Percentiles rank a stretch among this genome's conserved stretches.
Evolutionary conservation across 2,329 filamentous ascomycete species (phyloP).

Genomic region (Fusarium pseudocircinatum): DNA sequence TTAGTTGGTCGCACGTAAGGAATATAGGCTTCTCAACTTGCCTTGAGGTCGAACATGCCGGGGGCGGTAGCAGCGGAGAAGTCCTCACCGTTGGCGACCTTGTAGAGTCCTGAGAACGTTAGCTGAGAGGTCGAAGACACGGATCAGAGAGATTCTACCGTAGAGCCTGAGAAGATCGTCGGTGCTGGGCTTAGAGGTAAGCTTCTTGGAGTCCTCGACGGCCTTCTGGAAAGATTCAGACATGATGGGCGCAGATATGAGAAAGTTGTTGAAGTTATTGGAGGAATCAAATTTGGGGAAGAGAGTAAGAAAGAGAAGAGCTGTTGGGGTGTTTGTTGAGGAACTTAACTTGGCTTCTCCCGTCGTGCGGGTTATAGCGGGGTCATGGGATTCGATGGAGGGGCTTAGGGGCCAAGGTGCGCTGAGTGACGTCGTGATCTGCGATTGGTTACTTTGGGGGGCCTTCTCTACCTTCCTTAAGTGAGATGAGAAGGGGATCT

Average conservation of each 20-base stretch:
- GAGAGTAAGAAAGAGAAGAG: conserved; percentile 7
- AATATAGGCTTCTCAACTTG: conserved; percentile 41
- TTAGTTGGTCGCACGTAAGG: conserved; percentile 9
- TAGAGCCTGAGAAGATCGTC: conserved; percentile 73
- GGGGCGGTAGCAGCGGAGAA: conserved; percentile 65
- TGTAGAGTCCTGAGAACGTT: conserved; percentile 62
- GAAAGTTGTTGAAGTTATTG: neutral
- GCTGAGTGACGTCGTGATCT: conserved; percentile 29
- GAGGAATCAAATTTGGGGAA: neutral
- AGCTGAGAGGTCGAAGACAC: neutral
- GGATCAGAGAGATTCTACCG: conserved; percentile 52
- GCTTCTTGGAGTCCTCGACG: conserved; percentile 71
- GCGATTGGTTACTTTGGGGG: conserved; percentile 16
- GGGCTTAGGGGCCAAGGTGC: conserved; percentile 22
- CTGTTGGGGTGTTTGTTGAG: conserved; percentile 39
- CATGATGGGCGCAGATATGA: conserved; percentile 48
- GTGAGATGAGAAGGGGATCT: conserved; percentile 3
- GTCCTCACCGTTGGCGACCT: conserved; percentile 66
- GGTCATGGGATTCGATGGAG: conserved; percentile 35
- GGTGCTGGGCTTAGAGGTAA: conserved; percentile 70
- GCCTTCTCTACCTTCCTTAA: conserved; percentile 6
- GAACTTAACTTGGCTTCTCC: conserved; percentile 31
- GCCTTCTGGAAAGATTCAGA: conserved; percentile 64
- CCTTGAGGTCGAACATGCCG: conserved; percentile 77
- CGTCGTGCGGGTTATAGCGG: conserved; percentile 35